phyloP scores from a whole-genome alignment of 352 stramenopile species.

The Phytophthora lateralis region DNA sequence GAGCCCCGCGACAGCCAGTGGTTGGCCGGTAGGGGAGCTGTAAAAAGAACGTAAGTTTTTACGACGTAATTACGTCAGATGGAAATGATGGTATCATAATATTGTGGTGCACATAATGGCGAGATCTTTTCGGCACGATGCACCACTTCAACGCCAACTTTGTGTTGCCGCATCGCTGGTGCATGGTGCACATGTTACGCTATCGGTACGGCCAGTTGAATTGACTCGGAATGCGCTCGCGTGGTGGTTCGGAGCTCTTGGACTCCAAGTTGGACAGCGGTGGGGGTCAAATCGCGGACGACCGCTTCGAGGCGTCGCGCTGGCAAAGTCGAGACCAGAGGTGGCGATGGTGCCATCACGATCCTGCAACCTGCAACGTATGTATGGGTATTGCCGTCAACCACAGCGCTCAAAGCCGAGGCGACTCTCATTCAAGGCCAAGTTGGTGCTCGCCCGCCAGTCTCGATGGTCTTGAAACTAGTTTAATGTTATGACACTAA shows the following conservation, averaged over 20 bases:
- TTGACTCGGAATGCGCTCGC: no score
- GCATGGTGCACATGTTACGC: no score
- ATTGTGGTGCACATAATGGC: not conserved
- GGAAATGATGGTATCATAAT: not conserved
- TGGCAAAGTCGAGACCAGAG: constrained; percentile 13
- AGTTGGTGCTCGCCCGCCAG: no score
- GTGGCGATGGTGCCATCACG: constrained; percentile 4
- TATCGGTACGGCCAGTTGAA: not conserved
- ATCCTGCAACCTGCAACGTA: constrained; percentile 18
- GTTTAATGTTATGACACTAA: not conserved
- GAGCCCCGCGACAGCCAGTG: constrained; percentile 41
- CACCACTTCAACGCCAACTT: not conserved
- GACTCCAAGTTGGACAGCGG: not conserved
- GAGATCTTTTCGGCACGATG: not conserved
- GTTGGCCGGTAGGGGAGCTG: constrained; percentile 21
- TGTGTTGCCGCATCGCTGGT: not conserved
- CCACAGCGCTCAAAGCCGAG: not conserved
- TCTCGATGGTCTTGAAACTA: not conserved
- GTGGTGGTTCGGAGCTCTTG: no score
- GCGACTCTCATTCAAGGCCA: not conserved
- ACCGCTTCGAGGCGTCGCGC: constrained; percentile 24
- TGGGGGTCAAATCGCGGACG: constrained; percentile 20
- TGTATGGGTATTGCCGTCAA: constrained; percentile 11
- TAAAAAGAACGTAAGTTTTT: constrained; percentile 24
- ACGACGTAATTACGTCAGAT: constrained; percentile 22